Evolutionary conservation across 1,284 basidiomycete species (phyloP).

Genomic region (Moesziomyces sp.): DNA sequence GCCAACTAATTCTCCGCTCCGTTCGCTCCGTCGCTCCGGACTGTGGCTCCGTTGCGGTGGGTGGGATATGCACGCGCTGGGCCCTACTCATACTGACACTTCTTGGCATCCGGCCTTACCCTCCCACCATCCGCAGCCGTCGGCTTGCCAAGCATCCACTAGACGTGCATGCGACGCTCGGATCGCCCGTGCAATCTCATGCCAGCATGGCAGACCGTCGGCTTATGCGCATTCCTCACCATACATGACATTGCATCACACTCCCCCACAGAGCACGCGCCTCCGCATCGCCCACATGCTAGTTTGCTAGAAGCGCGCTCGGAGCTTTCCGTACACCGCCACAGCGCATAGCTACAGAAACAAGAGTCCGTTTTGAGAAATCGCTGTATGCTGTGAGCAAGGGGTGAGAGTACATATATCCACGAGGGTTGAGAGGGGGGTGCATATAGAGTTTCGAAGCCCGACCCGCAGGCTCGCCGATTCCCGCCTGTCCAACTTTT

Average conservation of each 20-base stretch:
- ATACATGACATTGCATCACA: background rate
- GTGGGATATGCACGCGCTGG: background rate
- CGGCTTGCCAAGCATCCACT: background rate
- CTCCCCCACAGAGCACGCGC: too few relatives aligned
- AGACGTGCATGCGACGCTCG: background rate
- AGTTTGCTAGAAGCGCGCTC: background rate
- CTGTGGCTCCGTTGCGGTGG: background rate
- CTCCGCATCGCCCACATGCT: background rate
- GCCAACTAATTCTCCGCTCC: background rate
- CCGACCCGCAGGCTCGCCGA: conserved; percentile 33
- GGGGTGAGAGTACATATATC: background rate
- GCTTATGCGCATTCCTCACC: conserved; percentile 1
- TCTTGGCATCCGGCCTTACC: conserved; percentile 1
- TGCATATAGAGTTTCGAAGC: conserved; percentile 5
- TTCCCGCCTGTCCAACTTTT: background rate
- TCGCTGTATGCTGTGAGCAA: background rate
- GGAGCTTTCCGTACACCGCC: background rate
- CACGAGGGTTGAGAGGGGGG: background rate
- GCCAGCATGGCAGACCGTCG: background rate
- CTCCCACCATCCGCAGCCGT: too few relatives aligned
- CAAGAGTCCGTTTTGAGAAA: background rate
- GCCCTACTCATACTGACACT: background rate
- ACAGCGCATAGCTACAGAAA: background rate
- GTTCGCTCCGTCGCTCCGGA: background rate
- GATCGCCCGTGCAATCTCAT: background rate